Evolutionary conservation across 352 stramenopile species (phyloP).

Genomic region (Phytophthora rubi): DNA sequence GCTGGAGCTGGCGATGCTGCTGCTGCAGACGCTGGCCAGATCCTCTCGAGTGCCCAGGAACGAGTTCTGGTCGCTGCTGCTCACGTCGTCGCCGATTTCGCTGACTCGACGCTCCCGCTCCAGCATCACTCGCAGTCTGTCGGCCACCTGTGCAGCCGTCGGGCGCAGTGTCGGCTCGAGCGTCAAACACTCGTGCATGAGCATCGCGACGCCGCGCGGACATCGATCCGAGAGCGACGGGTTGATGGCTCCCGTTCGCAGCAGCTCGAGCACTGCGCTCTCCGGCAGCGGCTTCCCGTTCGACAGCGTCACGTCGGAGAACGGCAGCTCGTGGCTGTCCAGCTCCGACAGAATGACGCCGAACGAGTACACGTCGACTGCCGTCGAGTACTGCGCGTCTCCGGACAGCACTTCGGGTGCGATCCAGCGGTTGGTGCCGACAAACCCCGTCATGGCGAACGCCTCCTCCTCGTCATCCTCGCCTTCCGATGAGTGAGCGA

Average conservation of each 20-base stretch:
- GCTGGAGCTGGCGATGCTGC: slow-evolving; percentile 34
- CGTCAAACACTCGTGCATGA: slow-evolving; percentile 65
- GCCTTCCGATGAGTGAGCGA: slow-evolving; percentile 30
- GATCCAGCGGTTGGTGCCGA: slow-evolving; percentile 59
- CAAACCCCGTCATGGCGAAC: slow-evolving; percentile 35
- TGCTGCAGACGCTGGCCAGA: slow-evolving; percentile 32
- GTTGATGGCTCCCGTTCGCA: slow-evolving; percentile 57
- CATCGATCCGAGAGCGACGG: slow-evolving; percentile 59
- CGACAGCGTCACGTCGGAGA: slow-evolving; percentile 63
- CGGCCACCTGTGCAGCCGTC: slow-evolving; percentile 42
- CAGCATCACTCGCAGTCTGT: slow-evolving; percentile 51
- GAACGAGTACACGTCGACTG: slow-evolving; percentile 78
- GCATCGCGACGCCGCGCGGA: slow-evolving; percentile 44
- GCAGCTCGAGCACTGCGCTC: slow-evolving; percentile 54
- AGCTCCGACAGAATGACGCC: slow-evolving; percentile 75
- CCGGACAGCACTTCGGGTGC: slow-evolving; percentile 69
- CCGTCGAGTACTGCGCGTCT: slow-evolving; percentile 45
- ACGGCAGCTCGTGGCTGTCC: slow-evolving; percentile 73
- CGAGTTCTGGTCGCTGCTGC: slow-evolving; percentile 44
- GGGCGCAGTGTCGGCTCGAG: slow-evolving; percentile 55
- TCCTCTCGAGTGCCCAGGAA: slow-evolving; percentile 46
- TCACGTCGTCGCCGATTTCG: slow-evolving; percentile 55
- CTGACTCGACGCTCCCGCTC: slow-evolving; percentile 58
- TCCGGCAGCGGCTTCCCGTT: slow-evolving; percentile 61
- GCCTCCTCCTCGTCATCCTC: slow-evolving; percentile 34